Base-by-base conservation (phyloP, 805 yeast species). In the Sugiyamaella americana region DNA sequence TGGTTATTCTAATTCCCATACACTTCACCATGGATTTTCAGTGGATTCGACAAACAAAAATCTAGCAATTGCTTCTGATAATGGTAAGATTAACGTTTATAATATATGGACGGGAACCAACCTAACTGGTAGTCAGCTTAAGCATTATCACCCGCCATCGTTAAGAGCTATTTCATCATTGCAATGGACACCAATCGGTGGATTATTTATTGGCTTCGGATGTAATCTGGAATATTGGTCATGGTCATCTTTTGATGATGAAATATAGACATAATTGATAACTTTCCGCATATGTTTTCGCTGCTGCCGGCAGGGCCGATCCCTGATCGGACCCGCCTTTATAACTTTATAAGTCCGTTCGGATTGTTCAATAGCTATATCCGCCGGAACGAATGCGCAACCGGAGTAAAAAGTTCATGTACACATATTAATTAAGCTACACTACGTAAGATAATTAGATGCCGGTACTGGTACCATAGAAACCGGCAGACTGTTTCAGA, bases 51-150 rank as follows among this genome's bases (percentile, higher is more conserved):
- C 34, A 40, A 44, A 48, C 17, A 40, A 44, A 13, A 32, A 26
- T 6, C 19, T 52, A 21, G 51, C 53, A 32, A 51, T 52, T 4
- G 48, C 46, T 17, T 40, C 34, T 5, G 48, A 48, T 13, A 35
- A 48, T n/a, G 44, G 48, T 11, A 35, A 35, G 8, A 17, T 45
- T 17, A 37, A 23, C 17, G 24, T 45, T 10, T 45, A 40, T 41
- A 32, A 45, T 23, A 21, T 38, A 4, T 41, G 44, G 40, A 37
- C 36, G 2, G 43, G 43, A 18, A 11, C n/a, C 22, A 30, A 40
- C 4, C 17, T 40, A 16, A 40, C 43, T 11, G 19, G 42, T 13
- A 26, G 37, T 22, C 41, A 4, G 11, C 32, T 26, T 13, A 8
- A 13, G 13, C 8, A 26, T 8, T 26, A 26, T 13, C n/a, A n/a